Evolutionary conservation across 208 protist species (phyloP).

Genomic region (Leishmania turanica): DNA sequence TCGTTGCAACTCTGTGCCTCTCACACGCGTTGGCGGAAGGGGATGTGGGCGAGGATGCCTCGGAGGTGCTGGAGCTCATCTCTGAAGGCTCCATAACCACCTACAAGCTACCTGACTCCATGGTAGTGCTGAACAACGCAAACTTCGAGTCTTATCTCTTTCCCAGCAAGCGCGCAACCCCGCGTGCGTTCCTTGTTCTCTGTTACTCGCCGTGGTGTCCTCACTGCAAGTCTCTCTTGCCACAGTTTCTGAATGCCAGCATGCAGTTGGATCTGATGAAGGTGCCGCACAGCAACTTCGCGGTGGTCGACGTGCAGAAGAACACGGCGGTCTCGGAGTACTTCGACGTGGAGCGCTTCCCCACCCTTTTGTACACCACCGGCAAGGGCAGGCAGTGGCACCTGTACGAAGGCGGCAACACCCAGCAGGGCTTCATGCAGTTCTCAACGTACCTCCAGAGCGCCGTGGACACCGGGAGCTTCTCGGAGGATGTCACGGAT

Average conservation of each 20-base stretch:
- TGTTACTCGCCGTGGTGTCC: slow-evolving; percentile 86
- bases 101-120: slow-evolving; percentile 42
- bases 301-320: slow-evolving; percentile 63
- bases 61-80: slow-evolving; percentile 29
- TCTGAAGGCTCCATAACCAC: slow-evolving; percentile 20
- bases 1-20: slow-evolving; percentile 4
- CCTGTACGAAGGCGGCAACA: slow-evolving; percentile 60
- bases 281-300: slow-evolving; percentile 34
- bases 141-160: slow-evolving; percentile 81
- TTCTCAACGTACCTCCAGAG: slow-evolving; percentile 66
- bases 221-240: slow-evolving; percentile 77
- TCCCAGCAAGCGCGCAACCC: slow-evolving; percentile 20
- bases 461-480: slow-evolving; percentile 45
- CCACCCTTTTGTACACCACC: slow-evolving; percentile 83
- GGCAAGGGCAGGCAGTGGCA: slow-evolving; percentile 55
- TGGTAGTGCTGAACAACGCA: slow-evolving; percentile 38
- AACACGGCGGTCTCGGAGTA: slow-evolving; percentile 46
- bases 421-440: slow-evolving; percentile 49
- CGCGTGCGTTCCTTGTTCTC: slow-evolving; percentile 73
- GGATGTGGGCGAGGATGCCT: slow-evolving; percentile 20
- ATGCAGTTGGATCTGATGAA: slow-evolving; percentile 31
- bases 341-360: slow-evolving; percentile 64
- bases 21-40: slow-evolving; percentile 9
- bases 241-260: slow-evolving; percentile 76
- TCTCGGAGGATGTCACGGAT: slow-evolving; percentile 68